Evolutionary conservation across 1,284 basidiomycete species (phyloP), one percentile per base, ranked within the genome.

Genomic region (Sporisorium iseilematis-ciliati): DNA sequence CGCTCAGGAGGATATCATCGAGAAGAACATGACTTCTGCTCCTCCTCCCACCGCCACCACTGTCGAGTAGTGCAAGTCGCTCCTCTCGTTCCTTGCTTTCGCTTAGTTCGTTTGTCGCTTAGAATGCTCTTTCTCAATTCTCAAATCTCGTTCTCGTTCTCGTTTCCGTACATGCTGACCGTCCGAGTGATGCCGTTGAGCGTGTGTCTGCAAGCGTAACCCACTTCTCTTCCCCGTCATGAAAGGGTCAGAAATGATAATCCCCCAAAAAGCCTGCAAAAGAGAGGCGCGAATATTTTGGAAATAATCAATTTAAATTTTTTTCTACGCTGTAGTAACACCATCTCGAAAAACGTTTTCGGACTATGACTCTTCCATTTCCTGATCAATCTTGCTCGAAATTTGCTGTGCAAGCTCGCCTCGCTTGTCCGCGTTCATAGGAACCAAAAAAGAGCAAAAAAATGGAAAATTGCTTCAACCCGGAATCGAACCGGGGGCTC

Each of bases 401-500:
- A 57, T 52, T 52, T 26, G 21, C 51, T 18, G 29, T 31, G 61
- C 16, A 23, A 7, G 33, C 4, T 57, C 50, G 33, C 42, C 26
- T 53, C 33, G 33, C 55, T 53, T 21, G 26, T 46, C 31, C 29
- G 46, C 26, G 26, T 50, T 46, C 45, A 25, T 33, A 29, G 23
- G 14, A 43, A 25, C 20, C n/a, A 48, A 60, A 60, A 60, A 54
- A 41, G 14, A 21, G 25, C 14, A 16, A 21, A 45, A 45, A 55
- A 40, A 20, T 40, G 65, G 18, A 45, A 45, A 55, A 40, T 26
- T 40, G 65, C 61, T 52, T 46, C 65, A 63, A 68, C 70, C 55
- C 60, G 70, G 70, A 74, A 74, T 74, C 70, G 70, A 74, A 74
- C 70, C 70, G 60, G 55, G 70, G 61, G 65, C 65, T 68, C 65